phyloP scores from a whole-genome alignment of 2,329 filamentous ascomycete species.

The Cladosporium halotolerans region DNA sequence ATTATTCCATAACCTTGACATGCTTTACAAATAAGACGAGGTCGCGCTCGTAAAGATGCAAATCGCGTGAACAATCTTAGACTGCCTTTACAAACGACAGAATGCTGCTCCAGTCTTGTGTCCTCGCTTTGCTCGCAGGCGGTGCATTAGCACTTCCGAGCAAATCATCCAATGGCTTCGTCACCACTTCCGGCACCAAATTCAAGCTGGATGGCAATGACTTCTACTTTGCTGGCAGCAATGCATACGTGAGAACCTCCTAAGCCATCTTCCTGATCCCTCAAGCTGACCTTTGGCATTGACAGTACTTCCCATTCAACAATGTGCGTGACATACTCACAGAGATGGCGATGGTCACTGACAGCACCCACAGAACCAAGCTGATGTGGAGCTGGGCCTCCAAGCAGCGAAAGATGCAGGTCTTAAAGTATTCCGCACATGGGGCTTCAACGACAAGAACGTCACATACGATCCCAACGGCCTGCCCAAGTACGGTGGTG shows the following conservation, averaged over 20 bases:
- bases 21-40: too few species aligned
- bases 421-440: conserved; percentile 50
- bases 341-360: not conserved
- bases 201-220: conserved; percentile 51
- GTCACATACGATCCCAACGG: conserved; percentile 39
- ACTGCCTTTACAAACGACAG: not conserved
- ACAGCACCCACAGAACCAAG: conserved; percentile 35
- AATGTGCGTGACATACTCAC: conserved; percentile 34
- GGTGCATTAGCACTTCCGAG: not conserved
- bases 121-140: not conserved
- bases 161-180: conserved; percentile 36
- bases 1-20: too few species aligned
- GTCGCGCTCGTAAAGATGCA: too few species aligned
- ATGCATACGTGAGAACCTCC: conserved; percentile 44
- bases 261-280: too few species aligned
- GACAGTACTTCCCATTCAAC: conserved; percentile 42
- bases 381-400: conserved; percentile 43
- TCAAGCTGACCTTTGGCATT: not conserved
- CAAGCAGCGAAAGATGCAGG: conserved; percentile 43
- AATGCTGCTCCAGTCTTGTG: not conserved
- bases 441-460: conserved; percentile 55
- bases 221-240: conserved; percentile 53
- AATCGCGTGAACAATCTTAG: too few species aligned
- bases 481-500: conserved; percentile 48
- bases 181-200: conserved; percentile 44